Percentiles rank a stretch among this genome's conserved stretches.
These are phyloP conservation scores for Podospora tetraspora DNA, from an alignment of 495 filamentous ascomycete species.

Conservation along the genomic window DNA sequence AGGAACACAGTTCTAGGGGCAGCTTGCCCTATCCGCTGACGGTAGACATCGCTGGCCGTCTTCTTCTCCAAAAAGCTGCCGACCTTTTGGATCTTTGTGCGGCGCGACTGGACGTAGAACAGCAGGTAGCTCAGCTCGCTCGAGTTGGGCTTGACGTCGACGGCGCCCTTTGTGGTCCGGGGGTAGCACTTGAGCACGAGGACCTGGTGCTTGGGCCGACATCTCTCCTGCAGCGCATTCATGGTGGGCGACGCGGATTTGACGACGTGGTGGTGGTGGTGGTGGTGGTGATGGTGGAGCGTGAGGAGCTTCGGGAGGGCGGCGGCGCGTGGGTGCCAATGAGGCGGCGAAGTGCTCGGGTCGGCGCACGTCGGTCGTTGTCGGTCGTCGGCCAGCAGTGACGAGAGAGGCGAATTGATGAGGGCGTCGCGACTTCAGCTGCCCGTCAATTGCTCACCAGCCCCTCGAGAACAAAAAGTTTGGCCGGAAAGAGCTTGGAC, in stretches of 20 bases:
- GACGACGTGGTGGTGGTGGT: neutral
- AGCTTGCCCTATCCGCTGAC: conserved; percentile 71
- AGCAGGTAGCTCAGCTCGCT: conserved; percentile 92
- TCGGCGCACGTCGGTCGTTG: neutral
- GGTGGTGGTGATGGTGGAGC: neutral
- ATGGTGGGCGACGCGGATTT: conserved; percentile 31
- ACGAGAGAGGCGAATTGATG: neutral
- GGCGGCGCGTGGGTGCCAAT: neutral
- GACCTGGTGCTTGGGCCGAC: conserved; percentile 88
- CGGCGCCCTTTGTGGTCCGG: conserved; percentile 76
- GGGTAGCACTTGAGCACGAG: conserved; percentile 92
- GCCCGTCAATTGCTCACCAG: neutral
- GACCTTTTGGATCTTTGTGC: conserved; percentile 91
- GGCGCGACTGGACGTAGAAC: conserved; percentile 88
- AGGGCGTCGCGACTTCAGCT: neutral
- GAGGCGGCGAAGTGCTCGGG: neutral
- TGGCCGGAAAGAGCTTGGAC: conserved; percentile 10
- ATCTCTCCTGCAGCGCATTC: conserved; percentile 54
- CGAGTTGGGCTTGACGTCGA: conserved; percentile 86
- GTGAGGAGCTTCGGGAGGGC: neutral
- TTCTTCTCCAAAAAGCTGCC: conserved; percentile 86
- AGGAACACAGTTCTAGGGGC: neutral
- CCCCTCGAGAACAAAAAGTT: neutral
- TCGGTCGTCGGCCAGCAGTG: neutral
- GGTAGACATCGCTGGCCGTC: conserved; percentile 80